Conservation (phyloP, 331 rosid species). For the Malus hybrid region DNA sequence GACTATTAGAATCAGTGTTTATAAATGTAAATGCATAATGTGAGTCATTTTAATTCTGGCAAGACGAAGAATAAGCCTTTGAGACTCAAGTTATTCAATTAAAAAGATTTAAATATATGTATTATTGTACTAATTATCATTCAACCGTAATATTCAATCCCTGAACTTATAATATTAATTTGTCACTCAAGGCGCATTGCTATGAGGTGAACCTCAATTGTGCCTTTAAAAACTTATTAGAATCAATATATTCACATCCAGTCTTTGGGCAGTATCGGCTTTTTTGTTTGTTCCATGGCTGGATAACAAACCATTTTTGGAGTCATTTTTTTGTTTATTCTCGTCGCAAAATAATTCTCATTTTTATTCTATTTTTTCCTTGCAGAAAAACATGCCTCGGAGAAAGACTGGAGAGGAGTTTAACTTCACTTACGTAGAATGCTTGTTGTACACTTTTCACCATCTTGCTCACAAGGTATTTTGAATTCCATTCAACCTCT, state of each 20-base stretch:
- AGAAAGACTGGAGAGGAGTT: slow-evolving; percentile 91
- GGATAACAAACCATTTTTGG: background rate
- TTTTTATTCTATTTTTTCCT: slow-evolving; percentile 8
- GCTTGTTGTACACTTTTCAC: slow-evolving; percentile 90
- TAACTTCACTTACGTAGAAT: slow-evolving; percentile 89
- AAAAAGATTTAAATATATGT: background rate
- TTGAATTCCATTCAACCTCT: slow-evolving; percentile 7
- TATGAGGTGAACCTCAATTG: background rate
- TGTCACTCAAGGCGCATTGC: background rate
- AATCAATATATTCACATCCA: background rate
- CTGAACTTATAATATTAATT: background rate
- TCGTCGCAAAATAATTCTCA: background rate
- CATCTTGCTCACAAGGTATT: slow-evolving; percentile 90
- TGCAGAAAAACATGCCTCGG: slow-evolving; percentile 82
- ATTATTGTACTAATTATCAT: background rate
- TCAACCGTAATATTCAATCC: background rate
- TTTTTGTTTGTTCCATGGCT: background rate
- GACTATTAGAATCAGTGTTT: background rate
- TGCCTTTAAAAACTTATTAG: background rate
- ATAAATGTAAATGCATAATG: background rate
- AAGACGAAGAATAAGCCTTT: background rate
- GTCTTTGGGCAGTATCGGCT: background rate
- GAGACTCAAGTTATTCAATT: background rate
- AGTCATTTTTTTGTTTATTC: background rate
- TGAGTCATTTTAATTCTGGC: background rate